phyloP scores from a whole-genome alignment of 2,329 filamentous ascomycete species.

The Cladosporium phlei region DNA sequence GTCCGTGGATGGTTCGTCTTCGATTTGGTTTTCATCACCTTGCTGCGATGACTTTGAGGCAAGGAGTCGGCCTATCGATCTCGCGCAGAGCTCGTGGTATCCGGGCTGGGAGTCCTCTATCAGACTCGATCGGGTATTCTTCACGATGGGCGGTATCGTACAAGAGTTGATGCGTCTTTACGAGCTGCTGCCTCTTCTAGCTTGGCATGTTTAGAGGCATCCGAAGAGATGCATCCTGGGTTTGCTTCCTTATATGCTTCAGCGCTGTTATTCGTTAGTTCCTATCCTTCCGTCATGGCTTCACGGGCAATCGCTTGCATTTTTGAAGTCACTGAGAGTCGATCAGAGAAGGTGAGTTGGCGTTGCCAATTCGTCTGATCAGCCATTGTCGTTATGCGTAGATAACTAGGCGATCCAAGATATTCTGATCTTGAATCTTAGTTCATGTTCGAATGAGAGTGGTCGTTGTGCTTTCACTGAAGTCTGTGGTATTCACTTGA shows the following conservation, averaged over 20 bases:
- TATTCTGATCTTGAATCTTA: no score
- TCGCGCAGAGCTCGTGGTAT: conserved; percentile 43
- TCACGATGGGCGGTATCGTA: conserved; percentile 31
- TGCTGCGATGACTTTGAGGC: conserved; percentile 29
- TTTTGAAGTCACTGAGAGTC: conserved; percentile 41
- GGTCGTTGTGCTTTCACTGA: no score
- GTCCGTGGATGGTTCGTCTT: conserved; percentile 30
- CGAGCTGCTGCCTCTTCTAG: conserved; percentile 62
- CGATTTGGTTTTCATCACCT: conserved; percentile 22
- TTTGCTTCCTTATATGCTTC: conserved; percentile 45
- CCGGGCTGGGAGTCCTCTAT: conserved; percentile 47
- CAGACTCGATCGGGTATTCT: conserved; percentile 4
- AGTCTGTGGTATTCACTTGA: background rate
- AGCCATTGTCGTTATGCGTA: background rate
- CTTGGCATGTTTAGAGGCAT: conserved; percentile 57
- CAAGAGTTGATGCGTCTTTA: conserved; percentile 53
- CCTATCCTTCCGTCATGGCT: background rate
- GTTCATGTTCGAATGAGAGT: no score
- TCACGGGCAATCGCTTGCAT: conserved; percentile 40
- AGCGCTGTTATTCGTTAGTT: conserved; percentile 35
- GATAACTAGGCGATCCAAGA: no score
- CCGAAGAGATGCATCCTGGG: conserved; percentile 41
- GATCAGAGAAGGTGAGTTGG: conserved; percentile 41
- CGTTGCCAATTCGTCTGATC: conserved; percentile 36
- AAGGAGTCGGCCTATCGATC: conserved; percentile 23